Evolutionary conservation across 2,329 filamentous ascomycete genomes (phyloP), one percentile per base, ranked within the genome.

Genomic region (Colletotrichum filicis): DNA sequence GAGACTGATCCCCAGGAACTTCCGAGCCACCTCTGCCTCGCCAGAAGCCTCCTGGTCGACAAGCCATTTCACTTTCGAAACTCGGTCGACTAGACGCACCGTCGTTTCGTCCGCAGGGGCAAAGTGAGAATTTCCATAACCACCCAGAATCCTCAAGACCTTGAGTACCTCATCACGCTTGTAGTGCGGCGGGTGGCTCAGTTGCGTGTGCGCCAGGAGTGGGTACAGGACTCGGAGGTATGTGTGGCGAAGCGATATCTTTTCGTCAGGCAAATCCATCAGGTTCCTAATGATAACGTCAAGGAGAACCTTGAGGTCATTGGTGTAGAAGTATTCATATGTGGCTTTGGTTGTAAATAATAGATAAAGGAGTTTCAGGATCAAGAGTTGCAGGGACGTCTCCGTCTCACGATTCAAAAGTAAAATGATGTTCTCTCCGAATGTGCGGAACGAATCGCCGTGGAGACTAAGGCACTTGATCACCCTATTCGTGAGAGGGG

Each of bases 301-400:
- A 59, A 98, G 88, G 19, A 99, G 89, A 5, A 99, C 97, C 71
- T 95, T 94, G 35, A 99, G 87, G 79, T 99, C 97, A 80, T 99
- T 99, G 32, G 95, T 98, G 83, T 98, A 99, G 80, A 99, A 99
- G 83, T 98, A 99, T 83, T 99, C 97, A 81, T 97, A 95, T 0
- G 97, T 99, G 19, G 93, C 90, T 69, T 91, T 91, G 11, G 95
- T 98, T 5, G 95, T 98, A 83, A 99, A 99, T 11, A 99, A 89
- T 46, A 99, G 90, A 83, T 98, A 99, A 32, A 99, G 87, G 5
- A 98, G 90, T 83, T 99, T 99, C 55, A 99, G 88, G 73, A 98
- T 98, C n/a, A 99, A 89, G 30, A 99, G 88, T 82, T 99, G 97
- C 49, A 98, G 89, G 1, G 95, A 96, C 0, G 97, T 97, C 82